Percentiles rank a stretch among this genome's conserved stretches.
These are phyloP conservation scores for Bretschneidera sinensis DNA, from an alignment of 345 rosid genomes.

Conservation along the genomic window DNA sequence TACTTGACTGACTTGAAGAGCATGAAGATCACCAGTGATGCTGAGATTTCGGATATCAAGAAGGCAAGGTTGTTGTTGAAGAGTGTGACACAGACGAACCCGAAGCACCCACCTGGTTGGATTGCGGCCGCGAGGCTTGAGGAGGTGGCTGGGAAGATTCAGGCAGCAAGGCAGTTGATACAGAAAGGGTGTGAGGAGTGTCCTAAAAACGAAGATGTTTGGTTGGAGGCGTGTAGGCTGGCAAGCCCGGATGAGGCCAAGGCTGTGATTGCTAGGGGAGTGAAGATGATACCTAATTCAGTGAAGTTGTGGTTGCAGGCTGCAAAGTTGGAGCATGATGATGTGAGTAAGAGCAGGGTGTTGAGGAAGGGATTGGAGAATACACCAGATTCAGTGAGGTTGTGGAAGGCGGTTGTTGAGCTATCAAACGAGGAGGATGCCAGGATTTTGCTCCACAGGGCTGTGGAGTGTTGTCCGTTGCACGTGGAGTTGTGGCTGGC, in stretches of 20 bases:
- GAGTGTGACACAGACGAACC: conserved; percentile 84
- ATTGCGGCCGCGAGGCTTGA: conserved; percentile 94
- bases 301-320: conserved; percentile 92
- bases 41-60: conserved; percentile 87
- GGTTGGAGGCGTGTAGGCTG: conserved; percentile 91
- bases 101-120: conserved; percentile 93
- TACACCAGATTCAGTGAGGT: conserved; percentile 82
- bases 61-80: conserved; percentile 84
- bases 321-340: conserved; percentile 78
- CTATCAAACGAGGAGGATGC: conserved; percentile 76
- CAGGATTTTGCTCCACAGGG: conserved; percentile 68
- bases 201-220: conserved; percentile 83
- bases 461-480: conserved; percentile 93
- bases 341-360: conserved; percentile 67
- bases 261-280: conserved; percentile 83
- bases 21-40: conserved; percentile 95
- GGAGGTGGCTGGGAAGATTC: conserved; percentile 93
- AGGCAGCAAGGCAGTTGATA: conserved; percentile 73
- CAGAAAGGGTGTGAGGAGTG: conserved; percentile 91
- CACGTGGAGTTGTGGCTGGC: conserved; percentile 91
- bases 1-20: conserved; percentile 90
- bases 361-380: conserved; percentile 80
- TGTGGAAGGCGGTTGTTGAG: conserved; percentile 91
- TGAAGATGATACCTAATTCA: conserved; percentile 78
- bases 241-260: conserved; percentile 86